phyloP scores from a whole-genome alignment of 257 asterid species.

The Gynochthodes officinalis region DNA sequence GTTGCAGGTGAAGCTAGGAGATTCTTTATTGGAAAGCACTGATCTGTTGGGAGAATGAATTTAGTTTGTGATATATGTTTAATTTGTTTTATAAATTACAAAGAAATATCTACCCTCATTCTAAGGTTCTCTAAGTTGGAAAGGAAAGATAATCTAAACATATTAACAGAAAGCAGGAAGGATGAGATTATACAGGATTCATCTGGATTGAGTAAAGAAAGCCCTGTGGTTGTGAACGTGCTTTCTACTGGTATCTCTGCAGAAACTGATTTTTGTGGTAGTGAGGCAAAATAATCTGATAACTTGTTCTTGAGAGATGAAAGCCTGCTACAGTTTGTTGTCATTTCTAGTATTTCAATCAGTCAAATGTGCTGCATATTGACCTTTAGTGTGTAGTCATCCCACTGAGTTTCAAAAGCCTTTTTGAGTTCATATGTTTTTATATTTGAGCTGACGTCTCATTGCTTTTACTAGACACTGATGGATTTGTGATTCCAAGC shows the following conservation, averaged over 20 bases:
- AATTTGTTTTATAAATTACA: neutral
- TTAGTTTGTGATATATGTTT: neutral
- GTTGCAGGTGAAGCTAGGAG: neutral
- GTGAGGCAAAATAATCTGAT: neutral
- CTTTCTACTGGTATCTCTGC: neutral
- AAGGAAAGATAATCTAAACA: neutral
- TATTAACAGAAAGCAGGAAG: neutral
- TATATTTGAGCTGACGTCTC: neutral
- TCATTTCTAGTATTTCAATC: neutral
- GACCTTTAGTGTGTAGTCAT: neutral
- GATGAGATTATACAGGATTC: neutral
- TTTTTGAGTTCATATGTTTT: neutral
- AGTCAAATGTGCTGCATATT: neutral
- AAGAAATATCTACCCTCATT: neutral
- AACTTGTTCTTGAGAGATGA: neutral
- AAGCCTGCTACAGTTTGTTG: neutral
- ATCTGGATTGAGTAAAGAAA: neutral
- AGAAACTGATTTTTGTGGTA: neutral
- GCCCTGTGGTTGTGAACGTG: neutral
- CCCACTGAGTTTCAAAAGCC: neutral
- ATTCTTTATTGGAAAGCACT: no score
- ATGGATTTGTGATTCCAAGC: slow-evolving; percentile 90
- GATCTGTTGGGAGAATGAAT: no score
- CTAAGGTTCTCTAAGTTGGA: neutral
- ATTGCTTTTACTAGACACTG: slow-evolving; percentile 49